Evolutionary conservation across 352 stramenopile species (phyloP), one percentile per base, ranked within the genome.

Genomic region (Globisporangium sylvaticum): DNA sequence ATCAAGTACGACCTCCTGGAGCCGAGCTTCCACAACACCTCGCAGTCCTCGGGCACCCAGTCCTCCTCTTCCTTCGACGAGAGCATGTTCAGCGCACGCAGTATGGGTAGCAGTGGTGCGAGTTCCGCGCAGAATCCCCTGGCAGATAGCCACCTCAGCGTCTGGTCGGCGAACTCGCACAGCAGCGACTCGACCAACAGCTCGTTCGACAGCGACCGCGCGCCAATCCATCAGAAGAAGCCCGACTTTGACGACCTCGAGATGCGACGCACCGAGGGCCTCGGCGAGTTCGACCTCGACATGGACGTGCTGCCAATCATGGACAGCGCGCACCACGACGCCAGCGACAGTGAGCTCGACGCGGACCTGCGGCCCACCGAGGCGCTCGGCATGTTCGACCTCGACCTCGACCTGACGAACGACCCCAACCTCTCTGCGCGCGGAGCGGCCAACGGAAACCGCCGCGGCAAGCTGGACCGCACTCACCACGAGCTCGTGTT

Each of bases 231-330:
- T 12, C 42, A 50, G 42, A 9, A 12, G 1, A 63, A 54, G 57
- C 12, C 37, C 0, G 29, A 42, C 54, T 22, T 44, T 3, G 57
- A 63, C 6, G 57, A 63, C 57, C 31, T 63, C 25, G 56, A 32
- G 22, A 32, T 54, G 57, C 34, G 57, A 25, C 37, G 57, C 32
- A 63, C 57, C 8, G 27, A n/a, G n/a, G 32, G 56, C 12, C 56
- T 62, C 20, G 56, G 56, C 42, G 37, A 31, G 57, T 63, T 63
- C 20, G 57, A 63, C 34, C 18, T 63, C 22, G 57, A 63, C 22
- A 10, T 63, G 57, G 57, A 63, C 14, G 6, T 24, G 22, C 34
- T 63, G 27, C 15, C 54, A 8, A 50, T 50, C 54, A 15, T 27
- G 6, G 54, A 22, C n/a, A n/a, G n/a, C n/a, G n/a, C n/a, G n/a